Percentiles rank a stretch among this genome's conserved stretches.
These are phyloP conservation scores for Myotisia sp. DNA, from an alignment of 2,329 filamentous ascomycete genomes.

Conservation along the genomic window DNA sequence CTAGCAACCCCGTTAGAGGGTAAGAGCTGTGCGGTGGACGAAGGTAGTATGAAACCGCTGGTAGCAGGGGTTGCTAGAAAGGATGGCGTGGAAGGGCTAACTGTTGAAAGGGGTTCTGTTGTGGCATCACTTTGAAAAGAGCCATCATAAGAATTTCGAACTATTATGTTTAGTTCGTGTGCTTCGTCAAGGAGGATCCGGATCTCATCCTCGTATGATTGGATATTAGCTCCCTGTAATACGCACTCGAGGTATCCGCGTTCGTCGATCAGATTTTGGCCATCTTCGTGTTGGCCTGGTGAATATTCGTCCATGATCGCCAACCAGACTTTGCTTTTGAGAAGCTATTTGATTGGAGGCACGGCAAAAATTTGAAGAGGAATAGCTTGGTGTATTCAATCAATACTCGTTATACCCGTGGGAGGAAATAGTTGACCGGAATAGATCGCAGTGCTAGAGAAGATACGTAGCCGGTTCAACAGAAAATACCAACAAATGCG, in stretches of 20 bases:
- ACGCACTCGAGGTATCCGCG: neutral
- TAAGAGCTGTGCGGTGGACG: constrained; percentile 18
- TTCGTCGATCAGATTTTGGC: neutral
- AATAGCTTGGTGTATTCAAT: no score
- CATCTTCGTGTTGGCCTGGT: neutral
- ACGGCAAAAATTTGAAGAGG: no score
- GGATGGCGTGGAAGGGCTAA: constrained; percentile 5
- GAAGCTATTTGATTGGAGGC: no score
- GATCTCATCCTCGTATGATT: neutral
- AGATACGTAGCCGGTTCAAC: no score
- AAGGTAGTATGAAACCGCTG: constrained; percentile 22
- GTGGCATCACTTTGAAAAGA: neutral
- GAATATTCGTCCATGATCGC: neutral
- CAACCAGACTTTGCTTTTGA: no score
- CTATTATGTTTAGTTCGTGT: neutral
- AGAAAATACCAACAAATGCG: no score
- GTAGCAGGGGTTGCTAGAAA: constrained; percentile 18
- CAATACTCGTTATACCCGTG: no score
- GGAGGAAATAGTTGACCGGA: no score
- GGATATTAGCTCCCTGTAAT: neutral
- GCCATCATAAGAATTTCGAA: neutral
- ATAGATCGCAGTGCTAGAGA: no score
- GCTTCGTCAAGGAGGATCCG: neutral
- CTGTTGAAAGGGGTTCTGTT: neutral
- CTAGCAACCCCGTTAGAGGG: constrained; percentile 15